Evolutionary conservation across 2,329 filamentous ascomycete species (phyloP).

Genomic region (Beauveria sp.): DNA sequence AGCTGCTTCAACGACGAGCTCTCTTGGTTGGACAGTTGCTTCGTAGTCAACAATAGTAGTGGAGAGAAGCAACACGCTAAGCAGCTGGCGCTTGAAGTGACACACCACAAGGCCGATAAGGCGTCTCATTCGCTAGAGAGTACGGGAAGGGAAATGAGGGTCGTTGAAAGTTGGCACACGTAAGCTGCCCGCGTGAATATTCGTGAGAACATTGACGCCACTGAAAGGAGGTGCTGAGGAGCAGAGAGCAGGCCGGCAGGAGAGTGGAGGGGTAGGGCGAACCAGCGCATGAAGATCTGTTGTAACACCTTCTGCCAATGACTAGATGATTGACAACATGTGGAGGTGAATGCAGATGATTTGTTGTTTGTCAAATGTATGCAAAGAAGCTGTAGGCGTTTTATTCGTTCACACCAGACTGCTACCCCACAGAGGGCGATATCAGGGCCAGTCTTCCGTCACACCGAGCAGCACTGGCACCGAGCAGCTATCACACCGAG

Average conservation of each 20-base stretch:
- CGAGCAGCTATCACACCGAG: neutral
- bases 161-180: neutral
- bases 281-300: neutral
- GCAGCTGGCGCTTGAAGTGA: conserved; percentile 7
- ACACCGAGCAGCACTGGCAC: no score
- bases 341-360: no score
- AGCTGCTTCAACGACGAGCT: neutral
- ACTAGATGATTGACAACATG: no score
- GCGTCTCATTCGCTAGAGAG: conserved; percentile 1
- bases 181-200: neutral
- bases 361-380: no score
- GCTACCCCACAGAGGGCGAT: no score
- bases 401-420: no score
- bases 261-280: neutral
- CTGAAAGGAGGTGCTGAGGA: neutral
- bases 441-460: no score
- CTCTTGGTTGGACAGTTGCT: neutral
- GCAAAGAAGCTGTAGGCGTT: no score
- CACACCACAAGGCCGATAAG: neutral
- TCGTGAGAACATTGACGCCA: neutral
- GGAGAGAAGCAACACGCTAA: neutral
- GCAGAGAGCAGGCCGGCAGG: neutral
- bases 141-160: neutral
- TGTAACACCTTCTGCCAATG: neutral
- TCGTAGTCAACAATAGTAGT: neutral